Conservation (phyloP, 2,329 filamentous ascomycete genomes). For the Esteya vermicola region DNA sequence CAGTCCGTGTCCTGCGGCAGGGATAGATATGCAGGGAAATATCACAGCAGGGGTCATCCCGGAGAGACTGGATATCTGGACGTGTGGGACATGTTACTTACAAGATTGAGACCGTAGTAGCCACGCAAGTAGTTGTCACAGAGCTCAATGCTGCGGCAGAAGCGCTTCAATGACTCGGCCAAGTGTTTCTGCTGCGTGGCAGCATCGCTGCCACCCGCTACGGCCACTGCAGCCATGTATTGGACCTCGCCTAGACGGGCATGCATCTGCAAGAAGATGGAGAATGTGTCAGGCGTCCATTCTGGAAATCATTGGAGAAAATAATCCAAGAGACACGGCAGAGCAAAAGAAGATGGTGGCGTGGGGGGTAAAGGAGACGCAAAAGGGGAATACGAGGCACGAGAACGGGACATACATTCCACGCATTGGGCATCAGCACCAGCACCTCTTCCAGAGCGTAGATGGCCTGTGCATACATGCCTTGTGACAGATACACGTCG, state of each 20-base stretch:
- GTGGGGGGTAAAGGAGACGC: too few species aligned
- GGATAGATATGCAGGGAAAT: too few species aligned
- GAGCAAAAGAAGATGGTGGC: too few species aligned
- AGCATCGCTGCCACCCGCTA: slow-evolving; percentile 18
- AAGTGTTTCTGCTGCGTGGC: slow-evolving; percentile 37
- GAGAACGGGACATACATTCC: slow-evolving; percentile 57
- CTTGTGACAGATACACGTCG: slow-evolving; percentile 71
- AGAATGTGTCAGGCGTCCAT: not conserved
- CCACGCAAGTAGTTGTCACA: slow-evolving; percentile 87
- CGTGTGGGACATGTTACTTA: too few species aligned
- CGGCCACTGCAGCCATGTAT: slow-evolving; percentile 54
- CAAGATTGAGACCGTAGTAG: slow-evolving; percentile 80
- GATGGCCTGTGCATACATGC: slow-evolving; percentile 67
- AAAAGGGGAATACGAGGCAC: not conserved
- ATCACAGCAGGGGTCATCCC: too few species aligned
- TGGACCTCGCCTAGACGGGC: slow-evolving; percentile 73
- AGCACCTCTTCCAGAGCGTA: slow-evolving; percentile 86
- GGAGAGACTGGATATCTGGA: too few species aligned
- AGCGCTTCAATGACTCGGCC: slow-evolving; percentile 65
- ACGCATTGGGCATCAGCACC: slow-evolving; percentile 76
- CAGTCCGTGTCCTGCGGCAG: too few species aligned
- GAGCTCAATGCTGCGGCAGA: slow-evolving; percentile 81
- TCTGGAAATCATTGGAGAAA: too few species aligned
- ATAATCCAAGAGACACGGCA: too few species aligned
- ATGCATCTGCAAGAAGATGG: slow-evolving; percentile 69